Evolutionary conservation across 2,329 filamentous ascomycete species (phyloP).

Genomic region (Drechslerella dactyloides): DNA sequence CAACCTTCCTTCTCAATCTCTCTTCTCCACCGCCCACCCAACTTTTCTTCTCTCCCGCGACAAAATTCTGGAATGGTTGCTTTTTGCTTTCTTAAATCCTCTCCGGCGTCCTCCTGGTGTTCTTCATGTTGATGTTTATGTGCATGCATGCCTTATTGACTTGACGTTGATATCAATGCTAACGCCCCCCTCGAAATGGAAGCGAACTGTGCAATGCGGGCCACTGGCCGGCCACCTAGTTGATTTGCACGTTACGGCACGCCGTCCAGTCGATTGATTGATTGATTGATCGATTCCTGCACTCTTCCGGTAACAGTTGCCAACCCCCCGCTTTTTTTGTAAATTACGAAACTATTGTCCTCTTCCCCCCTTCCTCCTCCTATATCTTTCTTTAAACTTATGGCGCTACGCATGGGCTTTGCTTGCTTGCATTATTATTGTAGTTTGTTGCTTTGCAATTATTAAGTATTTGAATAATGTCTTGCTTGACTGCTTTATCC

Average conservation of each 20-base stretch:
- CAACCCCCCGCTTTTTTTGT: conserved; percentile 15
- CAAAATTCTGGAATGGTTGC: conserved; percentile 19
- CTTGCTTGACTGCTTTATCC: conserved; percentile 3
- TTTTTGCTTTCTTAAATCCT: conserved; percentile 20
- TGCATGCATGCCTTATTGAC: conserved; percentile 9
- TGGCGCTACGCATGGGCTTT: conserved; percentile 36
- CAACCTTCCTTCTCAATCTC: conserved; percentile 4
- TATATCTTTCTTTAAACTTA: conserved; percentile 25
- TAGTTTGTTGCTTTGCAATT: too few relatives aligned
- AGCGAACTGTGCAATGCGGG: conserved; percentile 26
- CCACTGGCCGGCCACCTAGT: conserved; percentile 27
- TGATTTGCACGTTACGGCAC: conserved; percentile 27
- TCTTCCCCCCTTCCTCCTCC: conserved; percentile 37
- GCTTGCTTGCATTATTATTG: conserved; percentile 3
- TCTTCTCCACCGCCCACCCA: conserved; percentile 1
- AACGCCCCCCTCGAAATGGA: conserved; percentile 5
- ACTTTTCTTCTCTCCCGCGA: conserved; percentile 13
- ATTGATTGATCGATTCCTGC: neutral
- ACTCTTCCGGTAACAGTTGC: neutral
- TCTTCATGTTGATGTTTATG: conserved; percentile 20
- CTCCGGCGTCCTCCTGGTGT: conserved; percentile 43
- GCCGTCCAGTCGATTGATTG: conserved; percentile 27
- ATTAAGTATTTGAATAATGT: too few relatives aligned
- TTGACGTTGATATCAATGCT: conserved; percentile 11
- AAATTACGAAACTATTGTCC: conserved; percentile 49